Evolutionary conservation across 352 stramenopile genomes (phyloP).

Genomic region (Phytophthora podocarpi): DNA sequence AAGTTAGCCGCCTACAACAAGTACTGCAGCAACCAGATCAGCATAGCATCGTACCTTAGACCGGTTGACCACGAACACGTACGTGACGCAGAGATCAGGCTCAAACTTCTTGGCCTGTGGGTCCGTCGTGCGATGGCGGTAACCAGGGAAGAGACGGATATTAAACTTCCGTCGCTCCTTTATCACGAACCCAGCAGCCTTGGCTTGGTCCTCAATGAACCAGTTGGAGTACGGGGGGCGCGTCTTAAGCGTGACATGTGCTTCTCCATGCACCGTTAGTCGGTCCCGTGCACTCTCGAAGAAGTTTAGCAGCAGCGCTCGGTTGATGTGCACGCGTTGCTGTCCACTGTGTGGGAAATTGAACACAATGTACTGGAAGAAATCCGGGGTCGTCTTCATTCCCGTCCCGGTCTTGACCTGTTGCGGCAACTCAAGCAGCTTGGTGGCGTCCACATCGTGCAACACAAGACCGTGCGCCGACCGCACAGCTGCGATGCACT

Average conservation of each 20-base stretch:
- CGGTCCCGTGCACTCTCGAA: conserved; percentile 80
- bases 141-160: conserved; percentile 75
- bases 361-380: conserved; percentile 89
- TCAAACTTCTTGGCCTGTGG: conserved; percentile 87
- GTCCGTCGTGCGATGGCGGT: conserved; percentile 89
- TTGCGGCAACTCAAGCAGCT: conserved; percentile 59
- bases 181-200: conserved; percentile 68
- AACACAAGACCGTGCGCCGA: conserved; percentile 53
- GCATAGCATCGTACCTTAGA: conserved; percentile 47
- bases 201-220: conserved; percentile 86
- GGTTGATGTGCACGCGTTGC: conserved; percentile 89
- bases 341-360: conserved; percentile 91
- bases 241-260: conserved; percentile 88
- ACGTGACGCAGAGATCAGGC: conserved; percentile 80
- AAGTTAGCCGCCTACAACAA: not conserved
- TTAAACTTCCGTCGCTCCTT: conserved; percentile 82
- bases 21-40: not conserved
- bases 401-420: conserved; percentile 26
- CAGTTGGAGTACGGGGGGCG: conserved; percentile 89
- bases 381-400: conserved; percentile 36
- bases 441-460: conserved; percentile 85
- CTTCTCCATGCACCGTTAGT: conserved; percentile 64
- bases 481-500: conserved; percentile 67
- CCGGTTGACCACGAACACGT: conserved; percentile 88
- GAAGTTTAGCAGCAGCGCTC: conserved; percentile 79